Conservation (phyloP, 768 basidiomycete genomes). For the Leccinellum luteum region DNA sequence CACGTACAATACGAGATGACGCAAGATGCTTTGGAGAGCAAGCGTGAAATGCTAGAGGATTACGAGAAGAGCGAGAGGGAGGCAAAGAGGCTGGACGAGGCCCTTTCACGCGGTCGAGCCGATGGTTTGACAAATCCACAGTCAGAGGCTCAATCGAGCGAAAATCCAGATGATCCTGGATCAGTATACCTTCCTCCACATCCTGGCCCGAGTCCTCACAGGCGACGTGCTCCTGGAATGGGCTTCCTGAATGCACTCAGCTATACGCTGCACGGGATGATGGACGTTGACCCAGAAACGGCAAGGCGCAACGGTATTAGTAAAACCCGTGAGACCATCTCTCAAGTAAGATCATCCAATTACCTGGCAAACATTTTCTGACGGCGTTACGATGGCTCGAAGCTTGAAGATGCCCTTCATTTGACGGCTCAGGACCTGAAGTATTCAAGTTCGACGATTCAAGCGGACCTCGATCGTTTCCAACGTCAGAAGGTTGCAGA, state of each 20-base stretch:
- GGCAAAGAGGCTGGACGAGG: constrained; percentile 84
- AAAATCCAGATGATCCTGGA: constrained; percentile 39
- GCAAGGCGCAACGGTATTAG: constrained; percentile 90
- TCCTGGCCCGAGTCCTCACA: constrained; percentile 71
- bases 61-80: constrained; percentile 92
- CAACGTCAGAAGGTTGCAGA: constrained; percentile 99
- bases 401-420: constrained; percentile 96
- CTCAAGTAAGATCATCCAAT: constrained; percentile 60
- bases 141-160: constrained; percentile 33
- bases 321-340: constrained; percentile 91
- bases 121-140: constrained; percentile 24
- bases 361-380: constrained; percentile 12
- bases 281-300: constrained; percentile 97
- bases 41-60: constrained; percentile 81
- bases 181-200: constrained; percentile 68
- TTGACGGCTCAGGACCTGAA: constrained; percentile 91
- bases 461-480: constrained; percentile 96
- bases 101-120: constrained; percentile 61
- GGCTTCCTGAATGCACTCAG: constrained; percentile 88
- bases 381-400: constrained; percentile 19
- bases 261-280: constrained; percentile 95
- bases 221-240: constrained; percentile 69
- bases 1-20: constrained; percentile 98
- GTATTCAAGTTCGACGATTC: constrained; percentile 94
- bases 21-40: constrained; percentile 81